Evolutionary conservation across 257 asterid species (phyloP), one percentile per base, ranked within the genome.

Genomic region (Jacaranda mimosifolia): DNA sequence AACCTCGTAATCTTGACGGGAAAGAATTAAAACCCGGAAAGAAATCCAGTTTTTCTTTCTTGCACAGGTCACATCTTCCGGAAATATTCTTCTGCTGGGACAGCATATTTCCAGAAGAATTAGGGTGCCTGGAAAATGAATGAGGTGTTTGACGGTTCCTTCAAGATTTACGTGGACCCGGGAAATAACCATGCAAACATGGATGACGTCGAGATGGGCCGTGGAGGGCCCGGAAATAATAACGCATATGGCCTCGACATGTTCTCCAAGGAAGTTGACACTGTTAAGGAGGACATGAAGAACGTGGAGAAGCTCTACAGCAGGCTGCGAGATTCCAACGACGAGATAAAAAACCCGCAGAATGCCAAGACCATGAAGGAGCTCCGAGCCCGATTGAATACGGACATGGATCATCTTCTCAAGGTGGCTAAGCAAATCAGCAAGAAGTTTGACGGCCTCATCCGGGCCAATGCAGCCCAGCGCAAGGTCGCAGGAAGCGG

Each of bases 401-500:
- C n/a, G 32, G 83, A 87, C 45, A 73, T 87, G 5, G 87, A 83
- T 10, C 39, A 79, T 42, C 70, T 85, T 1, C 63, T 78, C 76
- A 87, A 81, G 85, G 49, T 85, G 60, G 87, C 86, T 5, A 87
- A 87, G 77, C 89, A 83, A 43, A 85, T 87, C 55, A 80, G 75
- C 42, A 83, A 77, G 77, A 87, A 85, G 74, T 81, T 63, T 8
- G 91, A 83, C 18, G 89, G 75, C 0, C 82, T 87, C 6, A 77
- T 87, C 14, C 79, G 77, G 51, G 83, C 82, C 9, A 87, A 87
- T 9, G 91, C 89, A 0, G 89, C 89, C 18, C 91, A 82, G 52
- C 83, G 91, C 0, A 78, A 45, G 82, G 18, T 35, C 1, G 26
- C 67, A 0, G 82, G 75, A 3, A 63, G 43, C 35, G 86, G 77